These are phyloP conservation scores for Crepidotus variabilis DNA, from an alignment of 768 basidiomycete species.

Conservation along the genomic window DNA sequence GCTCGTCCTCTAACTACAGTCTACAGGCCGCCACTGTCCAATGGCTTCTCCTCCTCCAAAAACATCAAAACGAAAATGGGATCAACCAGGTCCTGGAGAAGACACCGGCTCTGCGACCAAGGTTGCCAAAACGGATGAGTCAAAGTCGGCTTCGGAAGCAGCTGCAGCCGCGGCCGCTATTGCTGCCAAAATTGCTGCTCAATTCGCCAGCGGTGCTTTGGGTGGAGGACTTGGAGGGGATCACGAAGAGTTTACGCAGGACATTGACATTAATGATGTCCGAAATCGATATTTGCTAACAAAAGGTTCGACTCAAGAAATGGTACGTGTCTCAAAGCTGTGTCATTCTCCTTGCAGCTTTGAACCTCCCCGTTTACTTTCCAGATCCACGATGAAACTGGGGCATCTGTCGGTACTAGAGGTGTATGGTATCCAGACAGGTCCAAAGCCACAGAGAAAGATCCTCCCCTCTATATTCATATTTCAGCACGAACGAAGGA, in stretches of 20 bases:
- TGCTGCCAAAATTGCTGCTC: conserved; percentile 92
- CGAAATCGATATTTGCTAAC: conserved; percentile 94
- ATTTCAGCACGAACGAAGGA: conserved; percentile 75
- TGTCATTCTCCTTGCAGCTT: not conserved
- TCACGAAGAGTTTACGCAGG: conserved; percentile 79
- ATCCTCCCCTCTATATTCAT: conserved; percentile 92
- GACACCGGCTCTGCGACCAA: conserved; percentile 36
- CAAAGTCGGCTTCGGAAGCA: conserved; percentile 63
- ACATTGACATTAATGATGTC: conserved; percentile 96
- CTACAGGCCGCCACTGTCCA: not conserved
- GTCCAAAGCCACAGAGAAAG: conserved; percentile 84
- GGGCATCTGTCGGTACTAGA: conserved; percentile 89
- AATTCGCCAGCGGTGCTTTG: conserved; percentile 53
- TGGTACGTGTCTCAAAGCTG: conserved; percentile 47
- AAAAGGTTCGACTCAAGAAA: conserved; percentile 86
- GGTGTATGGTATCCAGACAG: conserved; percentile 97
- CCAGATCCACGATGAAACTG: conserved; percentile 90
- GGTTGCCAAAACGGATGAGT: conserved; percentile 44
- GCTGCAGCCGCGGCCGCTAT: conserved; percentile 76
- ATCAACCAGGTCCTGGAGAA: conserved; percentile 56
- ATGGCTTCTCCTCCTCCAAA: conserved; percentile 17
- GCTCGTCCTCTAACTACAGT: not conserved
- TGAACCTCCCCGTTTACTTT: conserved; percentile 4
- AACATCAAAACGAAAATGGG: conserved; percentile 40
- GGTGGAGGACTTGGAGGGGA: conserved; percentile 56